These are phyloP conservation scores for Yarrowia sp. DNA, from an alignment of 805 yeast genomes.

Conservation along the genomic window DNA sequence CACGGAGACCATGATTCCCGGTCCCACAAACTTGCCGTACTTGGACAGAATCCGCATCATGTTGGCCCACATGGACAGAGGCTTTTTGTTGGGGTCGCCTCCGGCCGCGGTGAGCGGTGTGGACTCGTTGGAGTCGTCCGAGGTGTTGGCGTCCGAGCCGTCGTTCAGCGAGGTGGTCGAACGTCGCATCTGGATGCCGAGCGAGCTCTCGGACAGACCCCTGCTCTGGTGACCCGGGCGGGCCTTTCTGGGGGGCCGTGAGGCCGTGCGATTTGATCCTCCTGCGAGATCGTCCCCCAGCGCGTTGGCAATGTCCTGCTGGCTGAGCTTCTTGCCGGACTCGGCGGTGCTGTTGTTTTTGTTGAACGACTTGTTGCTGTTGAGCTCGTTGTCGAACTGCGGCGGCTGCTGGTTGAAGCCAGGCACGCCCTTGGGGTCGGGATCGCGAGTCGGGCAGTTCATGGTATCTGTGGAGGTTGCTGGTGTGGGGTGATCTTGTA, in stretches of 20 bases:
- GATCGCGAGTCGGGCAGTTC: constrained; percentile 38
- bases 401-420: constrained; percentile 36
- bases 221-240: constrained; percentile 5
- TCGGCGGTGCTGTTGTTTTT: neutral
- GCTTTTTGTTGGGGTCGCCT: neutral
- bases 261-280: constrained; percentile 3
- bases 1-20: constrained; percentile 83
- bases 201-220: constrained; percentile 5
- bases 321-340: neutral
- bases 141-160: neutral
- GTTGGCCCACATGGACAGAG: constrained; percentile 9
- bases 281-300: constrained; percentile 13
- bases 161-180: neutral
- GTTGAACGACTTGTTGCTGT: constrained; percentile 31
- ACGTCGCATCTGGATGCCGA: constrained; percentile 12
- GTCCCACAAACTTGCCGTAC: constrained; percentile 72
- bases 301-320: constrained; percentile 15
- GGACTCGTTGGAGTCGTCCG: constrained; percentile 13
- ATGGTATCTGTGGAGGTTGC: constrained; percentile 10
- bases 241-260: neutral
- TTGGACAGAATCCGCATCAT: constrained; percentile 43
- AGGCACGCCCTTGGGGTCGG: constrained; percentile 34
- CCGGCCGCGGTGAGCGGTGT: constrained; percentile 18
- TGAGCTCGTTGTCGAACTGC: constrained; percentile 31
- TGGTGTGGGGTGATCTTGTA: no score